These are phyloP conservation scores for Scheffersomyces parashehatae DNA, from an alignment of 1,139 yeast genomes.

Conservation along the genomic window DNA sequence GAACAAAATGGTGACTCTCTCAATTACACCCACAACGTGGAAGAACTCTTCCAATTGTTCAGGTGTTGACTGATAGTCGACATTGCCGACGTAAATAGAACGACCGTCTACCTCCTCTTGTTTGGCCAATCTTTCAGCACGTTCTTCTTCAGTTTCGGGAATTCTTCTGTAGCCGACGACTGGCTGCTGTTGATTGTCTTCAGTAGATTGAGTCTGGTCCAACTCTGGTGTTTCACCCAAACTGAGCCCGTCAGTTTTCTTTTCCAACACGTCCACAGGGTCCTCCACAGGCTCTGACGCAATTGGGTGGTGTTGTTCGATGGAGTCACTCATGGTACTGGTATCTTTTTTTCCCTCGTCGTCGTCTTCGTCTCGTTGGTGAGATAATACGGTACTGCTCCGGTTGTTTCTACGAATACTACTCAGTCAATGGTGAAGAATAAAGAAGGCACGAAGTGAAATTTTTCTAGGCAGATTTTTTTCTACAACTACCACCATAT, in stretches of 20 bases:
- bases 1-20: constrained; percentile 41
- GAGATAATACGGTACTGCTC: too few relatives aligned
- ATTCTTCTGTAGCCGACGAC: constrained; percentile 1
- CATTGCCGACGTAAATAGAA: constrained; percentile 46
- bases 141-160: constrained; percentile 28
- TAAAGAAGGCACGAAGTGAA: too few relatives aligned
- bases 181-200: not conserved
- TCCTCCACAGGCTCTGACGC: not conserved
- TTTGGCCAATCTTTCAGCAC: constrained; percentile 26
- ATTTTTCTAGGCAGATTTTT: too few relatives aligned
- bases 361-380: too few relatives aligned
- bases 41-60: constrained; percentile 43
- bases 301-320: constrained; percentile 1
- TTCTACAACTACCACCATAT: too few relatives aligned
- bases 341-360: too few relatives aligned
- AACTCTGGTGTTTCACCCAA: too few relatives aligned
- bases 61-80: constrained; percentile 43
- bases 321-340: constrained; percentile 3
- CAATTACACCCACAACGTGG: constrained; percentile 34
- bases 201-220: not conserved
- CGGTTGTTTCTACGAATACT: too few relatives aligned
- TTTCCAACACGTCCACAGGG: not conserved
- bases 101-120: constrained; percentile 39
- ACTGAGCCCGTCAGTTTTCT: not conserved
- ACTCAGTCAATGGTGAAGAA: too few relatives aligned